Evolutionary conservation across 2,329 filamentous ascomycete genomes (phyloP).

Genomic region (Phaeosphaeriaceae sp.): DNA sequence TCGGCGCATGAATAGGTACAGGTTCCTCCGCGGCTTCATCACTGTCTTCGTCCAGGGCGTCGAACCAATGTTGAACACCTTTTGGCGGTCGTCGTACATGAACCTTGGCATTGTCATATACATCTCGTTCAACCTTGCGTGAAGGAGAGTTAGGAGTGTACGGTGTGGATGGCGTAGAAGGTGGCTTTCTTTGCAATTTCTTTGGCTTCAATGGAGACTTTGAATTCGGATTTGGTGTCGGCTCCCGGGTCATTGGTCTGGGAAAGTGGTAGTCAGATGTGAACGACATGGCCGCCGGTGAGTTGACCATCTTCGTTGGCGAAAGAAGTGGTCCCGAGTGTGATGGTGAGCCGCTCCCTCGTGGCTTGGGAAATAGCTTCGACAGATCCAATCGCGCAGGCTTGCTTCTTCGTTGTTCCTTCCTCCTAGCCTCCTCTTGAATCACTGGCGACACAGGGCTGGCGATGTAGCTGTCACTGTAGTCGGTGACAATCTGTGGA

Average conservation of each 20-base stretch:
- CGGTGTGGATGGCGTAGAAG: constrained; percentile 12
- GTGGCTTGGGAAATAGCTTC: constrained; percentile 51
- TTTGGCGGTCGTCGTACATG: constrained; percentile 56
- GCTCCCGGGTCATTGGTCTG: constrained; percentile 40
- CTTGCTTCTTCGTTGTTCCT: constrained; percentile 39
- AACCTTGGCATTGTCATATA: constrained; percentile 56
- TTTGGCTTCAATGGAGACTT: constrained; percentile 31
- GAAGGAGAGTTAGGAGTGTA: constrained; percentile 29
- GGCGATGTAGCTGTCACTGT: constrained; percentile 15
- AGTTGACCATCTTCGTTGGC: constrained; percentile 49
- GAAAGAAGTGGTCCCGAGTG: constrained; percentile 40
- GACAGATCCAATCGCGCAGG: constrained; percentile 51
- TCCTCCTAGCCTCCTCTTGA: constrained; percentile 25
- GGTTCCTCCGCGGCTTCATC: constrained; percentile 36
- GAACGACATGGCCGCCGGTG: constrained; percentile 49
- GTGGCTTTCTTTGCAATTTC: not conserved
- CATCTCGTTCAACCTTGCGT: constrained; percentile 43
- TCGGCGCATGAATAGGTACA: constrained; percentile 19
- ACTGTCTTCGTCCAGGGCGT: constrained; percentile 53
- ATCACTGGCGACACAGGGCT: constrained; percentile 32
- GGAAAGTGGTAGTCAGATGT: constrained; percentile 45
- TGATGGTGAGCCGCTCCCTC: constrained; percentile 23
- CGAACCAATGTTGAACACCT: constrained; percentile 60
- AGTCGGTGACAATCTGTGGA: constrained; percentile 30
- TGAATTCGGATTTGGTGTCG: constrained; percentile 29